These are phyloP conservation scores for Fusarium sp. DNA, from an alignment of 2,329 filamentous ascomycete genomes.

Conservation along the genomic window DNA sequence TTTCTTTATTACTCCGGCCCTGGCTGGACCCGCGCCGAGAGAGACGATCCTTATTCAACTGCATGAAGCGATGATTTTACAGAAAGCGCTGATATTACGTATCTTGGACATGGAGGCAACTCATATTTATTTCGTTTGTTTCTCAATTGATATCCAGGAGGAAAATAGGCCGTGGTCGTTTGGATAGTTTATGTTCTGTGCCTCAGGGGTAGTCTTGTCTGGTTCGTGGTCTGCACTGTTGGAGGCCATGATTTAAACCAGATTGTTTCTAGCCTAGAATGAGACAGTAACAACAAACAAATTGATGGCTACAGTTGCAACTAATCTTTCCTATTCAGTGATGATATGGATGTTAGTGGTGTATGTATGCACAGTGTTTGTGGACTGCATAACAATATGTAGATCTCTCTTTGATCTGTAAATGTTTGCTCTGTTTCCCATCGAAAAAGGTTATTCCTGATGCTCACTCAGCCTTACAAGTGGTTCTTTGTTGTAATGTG, in stretches of 20 bases:
- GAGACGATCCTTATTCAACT: slow-evolving; percentile 38
- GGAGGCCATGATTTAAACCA: slow-evolving; percentile 40
- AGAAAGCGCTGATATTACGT: slow-evolving; percentile 25
- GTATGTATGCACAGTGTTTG: neutral
- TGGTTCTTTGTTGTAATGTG: neutral
- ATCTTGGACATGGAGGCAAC: slow-evolving; percentile 35
- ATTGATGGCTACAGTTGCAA: slow-evolving; percentile 12
- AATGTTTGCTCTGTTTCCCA: neutral
- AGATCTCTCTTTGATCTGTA: neutral
- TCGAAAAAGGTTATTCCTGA: neutral
- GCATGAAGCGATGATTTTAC: slow-evolving; percentile 34
- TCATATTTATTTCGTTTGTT: slow-evolving; percentile 30
- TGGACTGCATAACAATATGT: neutral
- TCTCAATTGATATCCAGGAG: slow-evolving; percentile 17
- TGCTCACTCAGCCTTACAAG: neutral
- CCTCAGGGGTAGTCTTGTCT: slow-evolving; percentile 10
- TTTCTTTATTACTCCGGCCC: slow-evolving; percentile 38
- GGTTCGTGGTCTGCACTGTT: slow-evolving; percentile 15
- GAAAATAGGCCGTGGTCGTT: neutral
- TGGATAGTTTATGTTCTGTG: slow-evolving; percentile 10
- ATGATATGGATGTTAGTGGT: neutral
- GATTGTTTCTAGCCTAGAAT: slow-evolving; percentile 36
- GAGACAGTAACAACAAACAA: slow-evolving; percentile 34
- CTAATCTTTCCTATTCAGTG: neutral
- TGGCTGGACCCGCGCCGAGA: slow-evolving; percentile 44